Base-by-base conservation (phyloP, 116 monocot genomes). In the Trichopus zeylanicus region DNA sequence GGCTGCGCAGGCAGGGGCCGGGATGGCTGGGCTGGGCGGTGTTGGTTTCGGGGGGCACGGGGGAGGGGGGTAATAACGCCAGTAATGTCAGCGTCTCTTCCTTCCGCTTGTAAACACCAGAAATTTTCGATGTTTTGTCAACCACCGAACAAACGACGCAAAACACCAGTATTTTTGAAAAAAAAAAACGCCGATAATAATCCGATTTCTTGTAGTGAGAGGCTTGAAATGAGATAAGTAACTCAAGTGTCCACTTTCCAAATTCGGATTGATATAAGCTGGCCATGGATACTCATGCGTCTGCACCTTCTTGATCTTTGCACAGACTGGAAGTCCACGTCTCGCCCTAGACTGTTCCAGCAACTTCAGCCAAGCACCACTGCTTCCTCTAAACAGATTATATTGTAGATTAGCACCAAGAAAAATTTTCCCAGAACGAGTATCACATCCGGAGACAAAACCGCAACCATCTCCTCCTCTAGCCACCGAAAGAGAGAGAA, bases 141-240 rank as follows among this genome's bases (percentile, higher is more conserved):
- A n/a, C n/a, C n/a, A n/a, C n/a, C n/a, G n/a, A n/a, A n/a, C n/a
- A n/a, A n/a, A n/a, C n/a, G n/a, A n/a, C n/a, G n/a, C n/a, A n/a
- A n/a, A n/a, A n/a, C n/a, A n/a, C n/a, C n/a, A n/a, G n/a, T n/a
- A n/a, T n/a, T n/a, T n/a, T n/a, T n/a, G n/a, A n/a, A n/a, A n/a
- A n/a, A n/a, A n/a, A n/a, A n/a, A n/a, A n/a, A n/a, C n/a, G n/a
- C n/a, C n/a, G n/a, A n/a, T n/a, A n/a, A n/a, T n/a, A n/a, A n/a
- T n/a, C n/a, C n/a, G n/a, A n/a, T n/a, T n/a, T n/a, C n/a, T n/a
- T n/a, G n/a, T n/a, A n/a, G n/a, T n/a, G n/a, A n/a, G 56, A 35
- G 75, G 71, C 71, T 81, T 81, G 59, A 71, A 81, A 53, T 58
- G 68, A 64, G 75, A 81, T 25, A 81, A 51, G 52, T 75, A 75